phyloP scores from a whole-genome alignment of 139 green algal species.

The Picochlorum sp. region DNA sequence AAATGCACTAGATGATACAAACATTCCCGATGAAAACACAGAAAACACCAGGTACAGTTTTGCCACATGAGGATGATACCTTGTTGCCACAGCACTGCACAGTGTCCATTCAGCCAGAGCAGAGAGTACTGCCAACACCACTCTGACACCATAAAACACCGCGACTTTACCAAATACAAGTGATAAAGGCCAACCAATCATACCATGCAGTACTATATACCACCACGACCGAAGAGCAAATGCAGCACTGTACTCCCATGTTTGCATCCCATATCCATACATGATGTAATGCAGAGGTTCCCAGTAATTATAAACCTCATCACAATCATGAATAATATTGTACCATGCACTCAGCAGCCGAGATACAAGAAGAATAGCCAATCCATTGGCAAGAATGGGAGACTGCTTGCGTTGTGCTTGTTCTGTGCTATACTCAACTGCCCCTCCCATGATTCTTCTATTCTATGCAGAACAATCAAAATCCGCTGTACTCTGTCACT shows the following conservation, averaged over 20 bases:
- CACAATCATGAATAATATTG: constrained; percentile 87
- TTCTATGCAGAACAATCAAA: no score
- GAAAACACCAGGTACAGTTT: constrained; percentile 42
- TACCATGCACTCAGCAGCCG: constrained; percentile 28
- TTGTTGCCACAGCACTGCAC: constrained; percentile 17
- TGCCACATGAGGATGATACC: constrained; percentile 11
- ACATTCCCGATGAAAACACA: constrained; percentile 39
- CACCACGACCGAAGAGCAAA: constrained; percentile 73
- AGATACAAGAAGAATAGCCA: constrained; percentile 29
- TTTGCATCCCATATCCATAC: constrained; percentile 69
- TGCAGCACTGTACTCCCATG: constrained; percentile 64
- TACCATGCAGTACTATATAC: constrained; percentile 69
- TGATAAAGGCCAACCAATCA: constrained; percentile 21
- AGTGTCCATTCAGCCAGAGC: constrained; percentile 47
- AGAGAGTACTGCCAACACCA: constrained; percentile 38
- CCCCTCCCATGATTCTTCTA: no score
- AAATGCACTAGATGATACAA: constrained; percentile 50
- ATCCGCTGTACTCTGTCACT: no score
- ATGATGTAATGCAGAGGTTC: constrained; percentile 81
- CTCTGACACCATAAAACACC: constrained; percentile 48
- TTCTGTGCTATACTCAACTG: no score
- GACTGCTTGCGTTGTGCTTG: no score
- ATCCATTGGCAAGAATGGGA: not conserved
- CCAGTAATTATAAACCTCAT: constrained; percentile 90
- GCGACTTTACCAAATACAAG: constrained; percentile 32